Conservation (phyloP, 2,329 filamentous ascomycete species). For the Furcasterigmium furcatum region DNA sequence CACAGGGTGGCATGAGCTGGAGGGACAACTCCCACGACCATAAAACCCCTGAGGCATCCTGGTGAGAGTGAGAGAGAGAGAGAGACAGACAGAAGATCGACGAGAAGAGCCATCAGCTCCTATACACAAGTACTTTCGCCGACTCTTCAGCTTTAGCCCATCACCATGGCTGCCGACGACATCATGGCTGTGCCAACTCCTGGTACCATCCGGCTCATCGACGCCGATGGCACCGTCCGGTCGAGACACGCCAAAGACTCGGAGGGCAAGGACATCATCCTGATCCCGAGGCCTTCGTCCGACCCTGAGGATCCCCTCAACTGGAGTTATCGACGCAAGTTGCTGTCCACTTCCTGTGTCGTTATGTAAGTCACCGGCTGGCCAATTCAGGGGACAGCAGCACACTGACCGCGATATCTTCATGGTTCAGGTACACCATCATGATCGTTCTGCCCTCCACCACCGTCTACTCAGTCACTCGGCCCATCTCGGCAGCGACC, state of each 20-base stretch:
- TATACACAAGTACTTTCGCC: not conserved
- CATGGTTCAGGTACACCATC: conserved; percentile 15
- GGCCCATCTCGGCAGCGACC: conserved; percentile 27
- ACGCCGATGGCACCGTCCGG: conserved; percentile 27
- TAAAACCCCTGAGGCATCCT: no score
- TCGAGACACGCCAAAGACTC: conserved; percentile 29
- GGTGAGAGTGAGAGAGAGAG: no score
- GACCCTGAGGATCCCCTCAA: conserved; percentile 22
- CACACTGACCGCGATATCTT: not conserved
- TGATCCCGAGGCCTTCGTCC: conserved; percentile 17
- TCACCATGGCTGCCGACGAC: not conserved
- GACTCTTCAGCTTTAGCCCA: not conserved
- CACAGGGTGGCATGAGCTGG: no score
- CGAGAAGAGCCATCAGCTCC: not conserved
- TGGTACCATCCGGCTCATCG: conserved; percentile 37
- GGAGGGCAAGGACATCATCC: conserved; percentile 16
- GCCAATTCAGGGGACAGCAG: not conserved
- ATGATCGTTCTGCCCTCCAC: conserved; percentile 22
- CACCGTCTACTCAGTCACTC: conserved; percentile 25
- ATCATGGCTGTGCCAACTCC: conserved; percentile 14
- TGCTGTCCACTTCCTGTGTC: conserved; percentile 5
- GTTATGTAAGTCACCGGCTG: not conserved
- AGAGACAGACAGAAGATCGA: no score
- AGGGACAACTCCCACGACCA: no score
- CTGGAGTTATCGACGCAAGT: conserved; percentile 17